These are phyloP conservation scores for Prosopis cineraria DNA, from an alignment of 306 rosid genomes.

Conservation along the genomic window DNA sequence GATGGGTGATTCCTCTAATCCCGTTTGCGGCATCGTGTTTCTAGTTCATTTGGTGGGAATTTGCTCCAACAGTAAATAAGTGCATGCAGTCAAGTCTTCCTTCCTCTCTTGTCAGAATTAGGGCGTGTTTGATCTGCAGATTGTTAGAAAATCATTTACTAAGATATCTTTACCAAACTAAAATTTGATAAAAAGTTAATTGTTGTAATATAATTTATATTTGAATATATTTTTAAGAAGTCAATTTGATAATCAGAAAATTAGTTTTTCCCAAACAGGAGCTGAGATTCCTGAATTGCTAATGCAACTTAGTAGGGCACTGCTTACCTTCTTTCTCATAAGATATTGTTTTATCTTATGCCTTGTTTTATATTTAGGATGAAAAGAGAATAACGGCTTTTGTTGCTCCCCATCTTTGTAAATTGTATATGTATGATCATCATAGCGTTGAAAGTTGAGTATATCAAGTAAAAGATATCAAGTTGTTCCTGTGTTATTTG, in stretches of 20 bases:
- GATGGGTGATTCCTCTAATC: neutral
- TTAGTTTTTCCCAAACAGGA: neutral
- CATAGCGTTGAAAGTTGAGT: neutral
- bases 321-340: neutral
- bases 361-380: neutral
- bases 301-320: slow-evolving; percentile 19
- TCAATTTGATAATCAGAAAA: neutral
- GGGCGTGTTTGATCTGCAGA: no score
- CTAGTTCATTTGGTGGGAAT: slow-evolving; percentile 15
- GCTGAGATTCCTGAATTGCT: neutral
- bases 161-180: no score
- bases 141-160: no score
- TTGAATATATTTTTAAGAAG: no score
- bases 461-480: neutral
- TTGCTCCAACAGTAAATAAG: neutral
- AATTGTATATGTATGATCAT: neutral
- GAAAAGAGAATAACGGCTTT: neutral
- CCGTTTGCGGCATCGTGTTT: neutral
- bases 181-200: no score
- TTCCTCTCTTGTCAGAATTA: neutral
- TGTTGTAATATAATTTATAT: no score
- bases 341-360: neutral
- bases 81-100: neutral
- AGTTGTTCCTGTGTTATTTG: neutral
- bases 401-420: neutral